Base-by-base conservation (phyloP, 257 asterid species). In the Mentha longifolia region DNA sequence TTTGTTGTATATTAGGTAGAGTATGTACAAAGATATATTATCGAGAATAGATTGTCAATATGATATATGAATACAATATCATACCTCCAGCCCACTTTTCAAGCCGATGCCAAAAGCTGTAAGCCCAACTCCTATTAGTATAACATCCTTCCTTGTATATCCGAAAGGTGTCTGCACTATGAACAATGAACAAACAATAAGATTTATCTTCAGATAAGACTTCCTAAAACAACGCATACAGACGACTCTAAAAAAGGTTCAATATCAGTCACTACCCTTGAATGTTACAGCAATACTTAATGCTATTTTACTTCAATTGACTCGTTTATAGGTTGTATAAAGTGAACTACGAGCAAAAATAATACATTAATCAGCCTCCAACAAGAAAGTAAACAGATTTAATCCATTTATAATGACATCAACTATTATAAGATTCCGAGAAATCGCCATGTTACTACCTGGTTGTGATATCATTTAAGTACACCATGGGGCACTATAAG, bases 131-230 rank as follows among this genome's bases (percentile, higher is more conserved):
- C 98, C 99, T 10, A 95, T 89, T 65, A 90, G 85, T 74, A 95
- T 5, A 66, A 95, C 99, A 80, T 95, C 99, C 89, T 95, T 92
- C 75, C 99, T 92, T 16, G 96, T 68, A 77, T 95, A 95, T 59
- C 98, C 99, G 66, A 95, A 95, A 61, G 97, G 94, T 33, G 73
- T 78, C 95, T 89, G 96, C 88, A 80, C 50, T 66, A 60, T 45
- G 41, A 51, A 69, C 55, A 70, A 60, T 45, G 45, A 51, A 69
- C 55, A 70, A 20, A 37, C 49, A 67, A 75, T 42, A 42, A 58
- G 61, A 65, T 43, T 69, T 20, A 57, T 20, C 4, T n/a, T 45
- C 37, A 42, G 45, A 50, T 2, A 33, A 62, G 28, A 56, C 60
- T 16, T 43, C 62, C 71, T 17, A 43, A 33, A 61, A 7, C 17